Evolutionary conservation across 805 yeast species (phyloP), one percentile per base, ranked within the genome.

Genomic region (Metschnikowia santaceciliae): DNA sequence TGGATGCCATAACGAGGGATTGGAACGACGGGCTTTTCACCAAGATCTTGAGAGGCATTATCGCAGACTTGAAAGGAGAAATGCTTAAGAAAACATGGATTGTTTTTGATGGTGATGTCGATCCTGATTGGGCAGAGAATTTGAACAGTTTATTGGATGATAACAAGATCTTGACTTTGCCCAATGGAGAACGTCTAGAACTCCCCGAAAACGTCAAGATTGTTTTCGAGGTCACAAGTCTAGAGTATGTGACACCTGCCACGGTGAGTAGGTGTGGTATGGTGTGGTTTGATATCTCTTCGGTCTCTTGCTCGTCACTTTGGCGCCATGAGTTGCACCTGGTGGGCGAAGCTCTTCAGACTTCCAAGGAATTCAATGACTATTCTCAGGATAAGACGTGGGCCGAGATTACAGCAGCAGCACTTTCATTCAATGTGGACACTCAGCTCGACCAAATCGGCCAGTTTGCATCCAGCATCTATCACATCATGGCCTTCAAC

Each of bases 251-350:
- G 0, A 92, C 98, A 0, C 89, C 89, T 0, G 98, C 98, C 0
- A 92, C 98, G 0, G 79, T 92, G 22, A 88, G 94, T 66, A 79
- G 98, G 64, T 91, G 97, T 74, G 96, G 96, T 3, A 83, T 92
- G 79, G 72, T 91, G 0, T 87, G 90, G 84, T 69, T 88, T 57
- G 83, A 82, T n/a, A 17, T 47, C 3, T 56, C 66, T 0, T 52
- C 67, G 17, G 60, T 70, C 7, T 33, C 58, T 4, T 20, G 56
- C 6, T 56, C 55, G 3, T 54, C 58, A 4, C 32, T 63, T 42
- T 52, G 61, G 50, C 43, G 47, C 4, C 58, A 56, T 3, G 23
- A 46, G 11, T 19, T 53, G 5, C 54, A 51, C 38, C 26, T 44
- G 22, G 46, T 59, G 40, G 42, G 38, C 23, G 26, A 36, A 4